Percentiles rank a stretch among this genome's conserved stretches.
phyloP scores from a whole-genome alignment of 345 rosid species.

The Eucalyptus regnans region DNA sequence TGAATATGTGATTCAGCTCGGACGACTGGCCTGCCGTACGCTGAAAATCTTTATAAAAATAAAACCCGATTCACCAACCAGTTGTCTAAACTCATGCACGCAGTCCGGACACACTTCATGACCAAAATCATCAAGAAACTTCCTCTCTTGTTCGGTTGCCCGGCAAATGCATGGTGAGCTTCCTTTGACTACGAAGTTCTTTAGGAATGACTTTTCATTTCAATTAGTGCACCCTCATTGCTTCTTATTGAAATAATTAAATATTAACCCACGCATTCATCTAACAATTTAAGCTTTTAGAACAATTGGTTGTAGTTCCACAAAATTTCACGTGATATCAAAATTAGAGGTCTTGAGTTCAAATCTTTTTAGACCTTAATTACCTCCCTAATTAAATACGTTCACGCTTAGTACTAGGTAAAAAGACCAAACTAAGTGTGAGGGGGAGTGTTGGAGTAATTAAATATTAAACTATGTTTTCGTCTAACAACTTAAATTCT shows the following conservation, averaged over 20 bases:
- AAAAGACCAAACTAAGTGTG: no score
- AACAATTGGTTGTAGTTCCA: accelerated
- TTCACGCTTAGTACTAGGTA: no score
- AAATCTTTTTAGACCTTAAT: no score
- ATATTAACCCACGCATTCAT: no score
- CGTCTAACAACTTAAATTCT: no score
- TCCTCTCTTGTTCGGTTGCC: not conserved
- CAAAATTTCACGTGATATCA: accelerated
- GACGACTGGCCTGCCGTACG: not conserved
- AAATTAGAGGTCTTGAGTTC: accelerated
- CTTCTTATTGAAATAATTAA: not conserved
- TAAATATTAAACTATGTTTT: no score
- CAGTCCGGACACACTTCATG: not conserved
- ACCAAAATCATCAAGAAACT: not conserved
- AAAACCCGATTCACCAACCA: not conserved
- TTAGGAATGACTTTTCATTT: not conserved
- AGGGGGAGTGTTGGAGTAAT: no score
- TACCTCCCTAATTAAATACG: no score
- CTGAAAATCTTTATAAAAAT: not conserved
- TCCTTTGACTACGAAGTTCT: not conserved
- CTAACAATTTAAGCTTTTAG: no score
- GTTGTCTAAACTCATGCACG: not conserved
- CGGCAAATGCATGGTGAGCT: not conserved
- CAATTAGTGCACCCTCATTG: not conserved
- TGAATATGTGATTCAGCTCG: not conserved